Percentiles rank a stretch among this genome's conserved stretches.
Evolutionary conservation across 176 grass and related monocot genomes (phyloP).

Genomic region (Avena atlantica): DNA sequence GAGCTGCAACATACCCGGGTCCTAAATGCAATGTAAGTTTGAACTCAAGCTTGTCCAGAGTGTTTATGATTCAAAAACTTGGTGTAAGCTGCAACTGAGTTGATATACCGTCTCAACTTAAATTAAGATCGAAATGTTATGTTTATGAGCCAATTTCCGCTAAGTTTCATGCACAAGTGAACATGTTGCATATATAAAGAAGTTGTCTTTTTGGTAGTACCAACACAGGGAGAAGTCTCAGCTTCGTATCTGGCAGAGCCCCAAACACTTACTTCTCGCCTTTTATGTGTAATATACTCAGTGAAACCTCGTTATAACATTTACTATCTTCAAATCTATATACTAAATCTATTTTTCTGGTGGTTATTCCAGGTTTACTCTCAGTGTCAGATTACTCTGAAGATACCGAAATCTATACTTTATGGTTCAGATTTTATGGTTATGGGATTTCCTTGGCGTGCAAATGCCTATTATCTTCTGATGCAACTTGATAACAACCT

Average conservation of each 20-base stretch:
- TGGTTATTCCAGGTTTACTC: constrained; percentile 78
- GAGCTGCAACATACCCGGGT: constrained; percentile 17
- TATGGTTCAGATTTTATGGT: constrained; percentile 73
- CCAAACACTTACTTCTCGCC: constrained; percentile 1
- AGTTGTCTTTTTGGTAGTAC: not conserved
- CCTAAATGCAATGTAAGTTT: constrained; percentile 19
- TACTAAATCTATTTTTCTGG: constrained; percentile 39
- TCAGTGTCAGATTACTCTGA: constrained; percentile 65
- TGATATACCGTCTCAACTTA: constrained; percentile 41
- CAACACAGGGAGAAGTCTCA: not conserved
- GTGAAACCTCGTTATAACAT: constrained; percentile 18
- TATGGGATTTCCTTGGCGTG: constrained; percentile 73
- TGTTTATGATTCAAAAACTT: constrained; percentile 17
- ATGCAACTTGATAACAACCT: constrained; percentile 84
- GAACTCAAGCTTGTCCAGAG: not conserved
- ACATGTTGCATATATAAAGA: not conserved
- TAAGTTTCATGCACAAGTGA: not conserved
- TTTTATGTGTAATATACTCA: constrained; percentile 28
- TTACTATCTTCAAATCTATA: constrained; percentile 14
- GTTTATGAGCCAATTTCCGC: not conserved
- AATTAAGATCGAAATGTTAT: not conserved
- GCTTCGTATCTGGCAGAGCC: constrained; percentile 11
- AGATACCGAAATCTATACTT: constrained; percentile 70
- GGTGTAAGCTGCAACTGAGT: constrained; percentile 2
- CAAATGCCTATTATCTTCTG: constrained; percentile 89